Evolutionary conservation across 202 grass and related monocot genomes (phyloP).

Genomic region (Bolboschoenoplectus hybrid): DNA sequence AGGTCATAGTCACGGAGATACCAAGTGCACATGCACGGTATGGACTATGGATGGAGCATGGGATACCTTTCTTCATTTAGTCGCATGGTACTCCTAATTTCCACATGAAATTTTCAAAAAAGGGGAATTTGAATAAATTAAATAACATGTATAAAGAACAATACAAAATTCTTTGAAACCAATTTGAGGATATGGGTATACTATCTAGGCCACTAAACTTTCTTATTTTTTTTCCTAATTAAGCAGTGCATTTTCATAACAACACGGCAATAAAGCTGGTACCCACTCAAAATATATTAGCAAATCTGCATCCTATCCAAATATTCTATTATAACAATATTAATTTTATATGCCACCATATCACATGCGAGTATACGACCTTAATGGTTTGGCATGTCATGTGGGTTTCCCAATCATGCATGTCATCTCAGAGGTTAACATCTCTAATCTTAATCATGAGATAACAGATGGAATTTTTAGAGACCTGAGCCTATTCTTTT

Average conservation of each 20-base stretch:
- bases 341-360: not conserved
- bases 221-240: constrained; percentile 17
- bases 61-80: constrained; percentile 35
- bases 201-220: not conserved
- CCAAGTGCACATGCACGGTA: constrained; percentile 30
- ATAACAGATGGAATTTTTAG: constrained; percentile 39
- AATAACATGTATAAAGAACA: not conserved
- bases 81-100: constrained; percentile 1
- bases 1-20: constrained; percentile 32
- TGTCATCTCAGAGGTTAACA: constrained; percentile 36
- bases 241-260: not conserved
- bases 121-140: not conserved
- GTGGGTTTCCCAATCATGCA: constrained; percentile 27
- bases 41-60: not conserved
- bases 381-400: constrained; percentile 9
- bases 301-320: not conserved
- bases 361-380: not conserved
- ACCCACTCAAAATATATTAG: not conserved
- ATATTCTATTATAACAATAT: not conserved
- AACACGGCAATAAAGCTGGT: constrained; percentile 3
- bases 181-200: not conserved
- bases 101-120: not conserved
- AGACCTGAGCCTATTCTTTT: constrained; percentile 28
- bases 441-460: constrained; percentile 41
- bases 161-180: not conserved